Evolutionary conservation across 495 filamentous ascomycete species (phyloP).

Genomic region (Tuber aestivum): DNA sequence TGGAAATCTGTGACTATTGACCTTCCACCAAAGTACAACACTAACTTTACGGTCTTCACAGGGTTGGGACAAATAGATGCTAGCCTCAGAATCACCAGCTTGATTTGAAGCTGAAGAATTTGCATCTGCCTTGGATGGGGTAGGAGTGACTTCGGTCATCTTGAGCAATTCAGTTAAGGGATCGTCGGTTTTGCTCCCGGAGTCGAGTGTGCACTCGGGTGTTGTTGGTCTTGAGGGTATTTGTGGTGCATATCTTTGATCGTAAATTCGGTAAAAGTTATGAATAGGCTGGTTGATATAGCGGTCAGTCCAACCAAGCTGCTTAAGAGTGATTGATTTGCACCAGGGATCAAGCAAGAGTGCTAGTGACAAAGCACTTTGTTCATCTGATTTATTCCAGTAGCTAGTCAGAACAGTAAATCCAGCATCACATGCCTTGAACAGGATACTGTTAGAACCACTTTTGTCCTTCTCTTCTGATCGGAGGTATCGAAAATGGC

Average conservation of each 20-base stretch:
- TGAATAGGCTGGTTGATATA: background rate
- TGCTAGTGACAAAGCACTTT: background rate
- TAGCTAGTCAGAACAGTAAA: background rate
- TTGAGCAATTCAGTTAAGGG: too few relatives aligned
- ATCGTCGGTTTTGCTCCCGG: too few relatives aligned
- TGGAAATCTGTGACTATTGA: too few relatives aligned
- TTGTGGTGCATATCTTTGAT: background rate
- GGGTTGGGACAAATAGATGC: too few relatives aligned
- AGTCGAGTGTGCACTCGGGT: background rate
- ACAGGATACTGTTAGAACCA: too few relatives aligned
- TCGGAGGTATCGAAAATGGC: background rate
- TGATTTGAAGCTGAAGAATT: too few relatives aligned
- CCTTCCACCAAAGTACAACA: too few relatives aligned
- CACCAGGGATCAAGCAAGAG: background rate
- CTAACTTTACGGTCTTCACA: too few relatives aligned
- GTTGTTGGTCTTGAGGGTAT: background rate
- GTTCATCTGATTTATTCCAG: conserved; percentile 2
- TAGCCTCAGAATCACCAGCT: too few relatives aligned
- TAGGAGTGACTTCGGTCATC: too few relatives aligned
- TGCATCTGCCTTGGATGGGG: too few relatives aligned
- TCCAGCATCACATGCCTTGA: background rate
- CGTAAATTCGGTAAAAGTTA: conserved; percentile 7
- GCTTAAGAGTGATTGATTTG: background rate
- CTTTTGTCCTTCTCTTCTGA: background rate
- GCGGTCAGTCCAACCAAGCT: background rate